Conservation (phyloP, 768 basidiomycete species). For the Amylocystis lapponica region DNA sequence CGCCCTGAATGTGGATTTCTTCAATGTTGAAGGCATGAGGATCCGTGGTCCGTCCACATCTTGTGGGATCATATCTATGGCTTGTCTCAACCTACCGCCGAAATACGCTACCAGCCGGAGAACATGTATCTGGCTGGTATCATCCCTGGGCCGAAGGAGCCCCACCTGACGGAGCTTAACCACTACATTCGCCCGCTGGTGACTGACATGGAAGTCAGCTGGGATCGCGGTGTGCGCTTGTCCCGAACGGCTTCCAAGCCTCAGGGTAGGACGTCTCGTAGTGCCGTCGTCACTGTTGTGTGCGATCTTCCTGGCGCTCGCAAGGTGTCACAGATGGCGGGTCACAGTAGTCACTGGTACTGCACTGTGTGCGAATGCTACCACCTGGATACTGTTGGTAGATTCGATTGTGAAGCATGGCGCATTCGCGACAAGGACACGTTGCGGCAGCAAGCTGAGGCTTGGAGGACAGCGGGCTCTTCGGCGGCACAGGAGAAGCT, state of each 20-base stretch:
- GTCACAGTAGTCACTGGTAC: slow-evolving; percentile 18
- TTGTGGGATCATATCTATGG: slow-evolving; percentile 26
- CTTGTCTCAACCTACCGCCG: slow-evolving; percentile 29
- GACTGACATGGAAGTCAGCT: slow-evolving; percentile 14
- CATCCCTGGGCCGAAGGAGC: slow-evolving; percentile 22
- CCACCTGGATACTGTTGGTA: neutral
- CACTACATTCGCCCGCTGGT: slow-evolving; percentile 18
- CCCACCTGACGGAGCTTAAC: slow-evolving; percentile 15
- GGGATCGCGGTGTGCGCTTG: slow-evolving; percentile 12
- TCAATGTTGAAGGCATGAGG: slow-evolving; percentile 1
- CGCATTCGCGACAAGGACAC: neutral
- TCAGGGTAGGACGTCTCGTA: slow-evolving; percentile 5
- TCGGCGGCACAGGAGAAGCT: slow-evolving; percentile 4
- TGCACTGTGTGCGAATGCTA: slow-evolving; percentile 24
- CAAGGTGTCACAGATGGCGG: slow-evolving; percentile 24
- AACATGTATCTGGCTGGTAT: slow-evolving; percentile 24
- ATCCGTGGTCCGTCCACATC: neutral
- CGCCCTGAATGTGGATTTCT: slow-evolving; percentile 5
- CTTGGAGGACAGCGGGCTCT: slow-evolving; percentile 12
- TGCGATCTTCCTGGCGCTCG: slow-evolving; percentile 27
- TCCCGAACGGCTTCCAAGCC: slow-evolving; percentile 10
- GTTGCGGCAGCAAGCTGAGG: neutral
- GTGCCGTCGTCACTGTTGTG: slow-evolving; percentile 16
- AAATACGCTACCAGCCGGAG: slow-evolving; percentile 27
- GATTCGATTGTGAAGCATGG: neutral